Base-by-base conservation (phyloP, 2,329 filamentous ascomycete genomes). In the Aspergillus phoenicis region DNA sequence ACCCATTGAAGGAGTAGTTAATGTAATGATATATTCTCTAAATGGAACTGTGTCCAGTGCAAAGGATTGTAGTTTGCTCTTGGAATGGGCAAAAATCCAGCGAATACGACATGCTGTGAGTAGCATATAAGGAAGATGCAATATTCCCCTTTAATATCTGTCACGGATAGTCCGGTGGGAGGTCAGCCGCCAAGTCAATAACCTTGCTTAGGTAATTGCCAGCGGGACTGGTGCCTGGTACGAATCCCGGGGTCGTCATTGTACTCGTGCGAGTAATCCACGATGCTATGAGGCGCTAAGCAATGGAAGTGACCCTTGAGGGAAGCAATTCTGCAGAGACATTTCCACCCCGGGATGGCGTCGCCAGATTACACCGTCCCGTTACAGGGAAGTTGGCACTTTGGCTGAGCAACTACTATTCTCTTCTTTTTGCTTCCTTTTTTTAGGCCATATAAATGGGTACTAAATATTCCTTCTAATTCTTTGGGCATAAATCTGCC, bases 321-420 rank as follows among this genome's bases (percentile, higher is more conserved):
- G 80, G 81, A 82, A 84, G 83, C 75, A 81, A 85, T 84, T 82
- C 80, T 81, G 82, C 83, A 85, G 81, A 83, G 81, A 80, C 72
- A 74, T 74, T 75, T 80, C 78, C 81, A 80, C 81, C 82, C 81
- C 78, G 77, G 75, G 77, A 76, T 83, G 82, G 83, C 82, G 82
- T 78, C 73, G 76, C 76, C 79, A 81, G 82, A 84, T 74, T 74
- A 84, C 82, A 82, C 77, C 79, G 68, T 70, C 70, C 66, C 68
- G 70, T 76, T 76, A 75, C 72, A 75, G 68, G 74, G 68, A 70
- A 71, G 51, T 65, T 71, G 66, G 64, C 70, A 73, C 66, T 68
- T 72, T 72, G 75, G 74, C 66, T 71, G 63, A 66, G 73, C 76
- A 65, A 79, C 77, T 65, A 60, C 69, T 66, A 63, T 61, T 67